These are phyloP conservation scores for Mycena crocata DNA, from an alignment of 768 basidiomycete genomes.

Conservation along the genomic window DNA sequence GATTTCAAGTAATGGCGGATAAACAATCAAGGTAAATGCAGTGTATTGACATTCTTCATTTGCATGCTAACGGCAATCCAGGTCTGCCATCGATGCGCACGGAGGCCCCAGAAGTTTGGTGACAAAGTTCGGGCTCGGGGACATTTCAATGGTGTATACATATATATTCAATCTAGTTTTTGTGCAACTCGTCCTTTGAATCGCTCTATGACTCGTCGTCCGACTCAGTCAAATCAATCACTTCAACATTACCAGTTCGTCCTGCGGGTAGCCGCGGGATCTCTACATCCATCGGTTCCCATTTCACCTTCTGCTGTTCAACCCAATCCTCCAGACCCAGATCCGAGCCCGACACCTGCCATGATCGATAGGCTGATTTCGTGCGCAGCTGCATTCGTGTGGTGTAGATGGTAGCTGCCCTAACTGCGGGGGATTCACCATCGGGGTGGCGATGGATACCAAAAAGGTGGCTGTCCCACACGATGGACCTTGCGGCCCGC, in stretches of 20 bases:
- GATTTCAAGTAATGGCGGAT: no score
- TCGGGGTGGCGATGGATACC: background rate
- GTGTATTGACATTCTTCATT: no score
- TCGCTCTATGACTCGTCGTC: constrained; percentile 18
- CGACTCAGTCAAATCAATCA: constrained; percentile 20
- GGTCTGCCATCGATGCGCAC: no score
- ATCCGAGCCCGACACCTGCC: background rate
- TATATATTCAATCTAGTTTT: no score
- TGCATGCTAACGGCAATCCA: no score
- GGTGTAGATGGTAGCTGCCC: no score
- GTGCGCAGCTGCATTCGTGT: background rate
- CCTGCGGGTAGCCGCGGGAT: background rate
- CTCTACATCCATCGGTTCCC: background rate
- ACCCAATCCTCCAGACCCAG: background rate
- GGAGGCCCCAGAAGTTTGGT: no score
- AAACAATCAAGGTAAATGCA: no score
- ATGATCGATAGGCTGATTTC: background rate
- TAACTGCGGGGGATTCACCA: no score
- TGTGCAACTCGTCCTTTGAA: background rate
- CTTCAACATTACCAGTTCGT: no score
- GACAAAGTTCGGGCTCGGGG: no score
- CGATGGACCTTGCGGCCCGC: background rate
- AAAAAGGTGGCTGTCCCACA: background rate
- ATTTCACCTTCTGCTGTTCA: background rate
- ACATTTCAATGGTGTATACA: no score